Evolutionary conservation across 331 rosid species (phyloP).

Genomic region (Malus hybrid): DNA sequence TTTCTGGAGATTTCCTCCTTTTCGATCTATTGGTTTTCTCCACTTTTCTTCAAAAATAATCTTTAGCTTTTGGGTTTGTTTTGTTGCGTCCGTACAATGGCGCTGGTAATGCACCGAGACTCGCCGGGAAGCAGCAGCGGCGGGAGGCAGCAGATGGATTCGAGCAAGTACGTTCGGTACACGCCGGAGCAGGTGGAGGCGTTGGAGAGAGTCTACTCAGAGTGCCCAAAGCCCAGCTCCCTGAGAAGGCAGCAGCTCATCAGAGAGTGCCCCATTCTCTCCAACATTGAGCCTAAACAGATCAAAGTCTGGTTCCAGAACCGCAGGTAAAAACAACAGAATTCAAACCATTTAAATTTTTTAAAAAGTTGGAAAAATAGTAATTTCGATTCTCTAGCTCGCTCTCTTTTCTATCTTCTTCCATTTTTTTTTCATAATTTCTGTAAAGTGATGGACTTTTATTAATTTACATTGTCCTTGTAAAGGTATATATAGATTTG

Average conservation of each 20-base stretch:
- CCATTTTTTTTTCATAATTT: neutral
- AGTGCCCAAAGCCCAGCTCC: conserved; percentile 93
- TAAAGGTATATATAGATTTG: neutral
- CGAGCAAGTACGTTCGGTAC: conserved; percentile 82
- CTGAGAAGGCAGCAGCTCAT: conserved; percentile 89
- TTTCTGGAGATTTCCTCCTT: neutral
- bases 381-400: no score
- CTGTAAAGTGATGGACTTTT: neutral
- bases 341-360: neutral
- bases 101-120: conserved; percentile 67
- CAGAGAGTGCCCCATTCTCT: conserved; percentile 85
- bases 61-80: neutral
- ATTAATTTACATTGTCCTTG: neutral
- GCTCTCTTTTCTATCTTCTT: neutral
- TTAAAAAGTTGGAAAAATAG: neutral
- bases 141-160: conserved; percentile 51
- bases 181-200: conserved; percentile 98
- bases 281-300: conserved; percentile 89
- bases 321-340: conserved; percentile 46
- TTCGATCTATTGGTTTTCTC: neutral
- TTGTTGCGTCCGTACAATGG: conserved; percentile 30
- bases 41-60: neutral
- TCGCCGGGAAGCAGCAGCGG: conserved; percentile 22
- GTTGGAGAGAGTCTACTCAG: conserved; percentile 84
- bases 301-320: conserved; percentile 99